Conservation (phyloP, 495 filamentous ascomycete species). For the Terfezia claveryi region DNA sequence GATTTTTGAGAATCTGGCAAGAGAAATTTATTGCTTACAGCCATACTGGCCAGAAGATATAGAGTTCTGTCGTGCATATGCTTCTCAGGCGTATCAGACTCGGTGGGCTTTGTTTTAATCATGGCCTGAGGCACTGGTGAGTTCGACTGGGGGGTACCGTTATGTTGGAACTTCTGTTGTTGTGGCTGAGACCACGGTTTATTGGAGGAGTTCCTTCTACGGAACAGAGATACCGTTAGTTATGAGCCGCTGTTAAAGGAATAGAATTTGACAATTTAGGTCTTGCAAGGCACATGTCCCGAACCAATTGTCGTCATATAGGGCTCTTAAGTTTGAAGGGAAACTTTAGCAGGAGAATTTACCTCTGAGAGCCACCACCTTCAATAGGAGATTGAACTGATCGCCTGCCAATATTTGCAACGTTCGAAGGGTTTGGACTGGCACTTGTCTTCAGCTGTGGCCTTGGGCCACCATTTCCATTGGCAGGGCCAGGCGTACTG, state of each 20-base stretch:
- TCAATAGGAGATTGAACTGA: conserved; percentile 17
- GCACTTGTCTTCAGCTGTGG: conserved; percentile 16
- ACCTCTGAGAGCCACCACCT: conserved; percentile 12
- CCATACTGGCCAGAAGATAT: conserved; percentile 38
- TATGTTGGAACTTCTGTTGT: conserved; percentile 16
- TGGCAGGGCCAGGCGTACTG: conserved; percentile 4
- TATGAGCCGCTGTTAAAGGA: not conserved
- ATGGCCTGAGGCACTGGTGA: conserved; percentile 24
- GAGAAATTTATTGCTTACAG: conserved; percentile 28
- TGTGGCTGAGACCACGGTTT: conserved; percentile 14
- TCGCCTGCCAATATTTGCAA: conserved; percentile 12
- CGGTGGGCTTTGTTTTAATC: conserved; percentile 23
- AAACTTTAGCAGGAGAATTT: not conserved
- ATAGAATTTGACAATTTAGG: not conserved
- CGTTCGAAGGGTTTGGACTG: conserved; percentile 6
- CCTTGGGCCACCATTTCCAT: conserved; percentile 8
- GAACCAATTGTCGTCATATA: not conserved
- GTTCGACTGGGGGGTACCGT: conserved; percentile 1
- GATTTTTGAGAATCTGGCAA: not conserved
- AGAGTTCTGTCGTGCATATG: conserved; percentile 44
- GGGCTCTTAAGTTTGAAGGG: not conserved
- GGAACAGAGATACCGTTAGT: not conserved
- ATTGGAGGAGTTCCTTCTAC: conserved; percentile 14
- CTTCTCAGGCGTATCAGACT: conserved; percentile 35
- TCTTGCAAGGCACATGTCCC: too few relatives aligned